A percentile compares a stretch with the other conserved stretches of the same genome.
Evolutionary conservation across 306 rosid species (phyloP).

Genomic region (Ormosia emarginata): DNA sequence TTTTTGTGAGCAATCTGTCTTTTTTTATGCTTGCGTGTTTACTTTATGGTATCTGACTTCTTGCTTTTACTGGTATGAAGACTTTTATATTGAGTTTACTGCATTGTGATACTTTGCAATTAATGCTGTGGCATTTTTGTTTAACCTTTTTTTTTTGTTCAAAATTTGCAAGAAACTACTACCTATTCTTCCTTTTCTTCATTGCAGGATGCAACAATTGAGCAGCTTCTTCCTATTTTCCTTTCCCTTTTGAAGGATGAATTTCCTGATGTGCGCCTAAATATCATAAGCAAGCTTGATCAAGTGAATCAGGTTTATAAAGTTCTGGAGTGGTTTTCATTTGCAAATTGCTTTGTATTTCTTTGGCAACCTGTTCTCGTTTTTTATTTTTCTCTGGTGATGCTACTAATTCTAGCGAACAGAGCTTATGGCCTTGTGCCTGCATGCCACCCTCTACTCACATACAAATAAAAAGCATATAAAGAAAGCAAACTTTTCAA

Average conservation of each 20-base stretch:
- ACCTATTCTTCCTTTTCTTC: slow-evolving; percentile 2
- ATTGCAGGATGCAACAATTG: slow-evolving; percentile 77
- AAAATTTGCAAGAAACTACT: not conserved
- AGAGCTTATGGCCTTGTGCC: not conserved
- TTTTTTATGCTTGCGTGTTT: not conserved
- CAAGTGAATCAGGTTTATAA: slow-evolving; percentile 82
- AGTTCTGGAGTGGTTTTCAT: not conserved
- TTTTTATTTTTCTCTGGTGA: not conserved
- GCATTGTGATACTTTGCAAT: not conserved
- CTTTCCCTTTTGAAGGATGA: slow-evolving; percentile 88
- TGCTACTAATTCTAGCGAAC: not conserved
- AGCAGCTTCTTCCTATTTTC: slow-evolving; percentile 87
- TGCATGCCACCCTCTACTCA: not conserved
- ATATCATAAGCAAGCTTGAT: slow-evolving; percentile 89
- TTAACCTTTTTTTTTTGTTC: not conserved
- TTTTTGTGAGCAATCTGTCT: not conserved
- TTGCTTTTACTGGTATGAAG: not conserved
- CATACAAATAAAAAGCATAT: not conserved
- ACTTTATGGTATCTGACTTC: not conserved
- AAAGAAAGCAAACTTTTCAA: not conserved
- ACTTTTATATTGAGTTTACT: not conserved
- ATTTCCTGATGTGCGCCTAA: slow-evolving; percentile 86
- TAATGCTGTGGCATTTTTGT: not conserved
- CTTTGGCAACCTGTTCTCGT: not conserved
- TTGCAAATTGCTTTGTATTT: not conserved